Evolutionary conservation across 2,329 filamentous ascomycete genomes (phyloP).

Genomic region (Blastomyces emzantsi): DNA sequence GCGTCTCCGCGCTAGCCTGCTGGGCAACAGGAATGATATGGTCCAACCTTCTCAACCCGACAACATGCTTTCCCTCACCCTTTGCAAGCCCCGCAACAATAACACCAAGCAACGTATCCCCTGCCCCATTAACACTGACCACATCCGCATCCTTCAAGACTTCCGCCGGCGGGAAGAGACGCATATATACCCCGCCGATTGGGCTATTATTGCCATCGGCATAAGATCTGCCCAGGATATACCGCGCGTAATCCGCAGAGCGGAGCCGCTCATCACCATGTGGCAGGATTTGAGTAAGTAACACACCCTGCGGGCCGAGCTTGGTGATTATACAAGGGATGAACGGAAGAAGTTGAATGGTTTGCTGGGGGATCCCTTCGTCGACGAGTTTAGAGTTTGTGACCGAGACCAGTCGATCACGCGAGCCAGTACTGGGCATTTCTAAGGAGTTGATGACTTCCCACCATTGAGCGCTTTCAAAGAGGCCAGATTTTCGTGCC

Average conservation of each 20-base stretch:
- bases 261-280: constrained; percentile 59
- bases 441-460: constrained; percentile 67
- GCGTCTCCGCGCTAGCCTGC: constrained; percentile 65
- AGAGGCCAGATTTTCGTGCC: constrained; percentile 56
- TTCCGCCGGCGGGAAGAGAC: constrained; percentile 59
- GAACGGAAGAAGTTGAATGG: constrained; percentile 76
- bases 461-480: constrained; percentile 70
- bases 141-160: constrained; percentile 54
- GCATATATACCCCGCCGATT: constrained; percentile 63
- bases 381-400: constrained; percentile 62
- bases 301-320: constrained; percentile 63
- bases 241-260: constrained; percentile 54
- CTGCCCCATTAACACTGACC: constrained; percentile 86
- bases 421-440: constrained; percentile 58
- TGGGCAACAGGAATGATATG: constrained; percentile 72
- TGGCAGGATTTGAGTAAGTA: constrained; percentile 62
- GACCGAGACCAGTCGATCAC: constrained; percentile 62
- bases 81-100: constrained; percentile 67
- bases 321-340: constrained; percentile 81
- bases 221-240: constrained; percentile 58
- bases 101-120: constrained; percentile 85
- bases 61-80: constrained; percentile 32
- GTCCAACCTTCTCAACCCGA: constrained; percentile 41
- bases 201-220: constrained; percentile 34
- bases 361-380: constrained; percentile 71